A percentile compares a stretch with the other conserved stretches of the same genome.
These are phyloP conservation scores for Hypoxylon fragiforme DNA, from an alignment of 495 filamentous ascomycete species.

Conservation along the genomic window DNA sequence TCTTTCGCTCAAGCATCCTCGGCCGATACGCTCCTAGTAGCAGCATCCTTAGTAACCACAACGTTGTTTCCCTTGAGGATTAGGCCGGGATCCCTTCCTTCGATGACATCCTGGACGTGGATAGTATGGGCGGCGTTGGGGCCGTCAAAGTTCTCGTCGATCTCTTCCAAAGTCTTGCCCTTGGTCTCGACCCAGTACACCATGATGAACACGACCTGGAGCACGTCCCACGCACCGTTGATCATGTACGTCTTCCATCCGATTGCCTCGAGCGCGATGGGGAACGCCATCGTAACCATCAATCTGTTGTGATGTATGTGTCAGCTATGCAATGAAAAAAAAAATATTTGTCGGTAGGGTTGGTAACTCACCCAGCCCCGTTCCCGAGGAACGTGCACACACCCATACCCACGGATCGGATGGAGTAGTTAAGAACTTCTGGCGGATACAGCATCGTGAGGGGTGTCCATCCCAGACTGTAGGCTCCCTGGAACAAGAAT, in stretches of 20 bases:
- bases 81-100: conserved; percentile 2
- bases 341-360: no score
- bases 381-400: conserved; percentile 34
- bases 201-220: conserved; percentile 13
- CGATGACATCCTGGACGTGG: conserved; percentile 4
- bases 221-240: conserved; percentile 21
- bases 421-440: conserved; percentile 40
- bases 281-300: conserved; percentile 47
- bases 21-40: background rate
- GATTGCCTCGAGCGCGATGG: conserved; percentile 41
- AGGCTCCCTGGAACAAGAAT: conserved; percentile 46
- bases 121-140: background rate
- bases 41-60: conserved; percentile 1
- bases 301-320: conserved; percentile 21
- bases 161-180: no score
- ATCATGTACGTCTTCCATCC: conserved; percentile 36
- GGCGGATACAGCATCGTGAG: conserved; percentile 48
- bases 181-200: no score
- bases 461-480: conserved; percentile 48
- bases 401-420: conserved; percentile 26
- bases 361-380: conserved; percentile 28
- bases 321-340: no score
- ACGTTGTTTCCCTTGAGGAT: background rate
- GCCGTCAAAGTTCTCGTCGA: no score
- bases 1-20: background rate